A percentile compares a stretch with the other conserved stretches of the same genome.
Evolutionary conservation across 2,329 filamentous ascomycete species (phyloP).

Genomic region (Neonectria neomacrospora): DNA sequence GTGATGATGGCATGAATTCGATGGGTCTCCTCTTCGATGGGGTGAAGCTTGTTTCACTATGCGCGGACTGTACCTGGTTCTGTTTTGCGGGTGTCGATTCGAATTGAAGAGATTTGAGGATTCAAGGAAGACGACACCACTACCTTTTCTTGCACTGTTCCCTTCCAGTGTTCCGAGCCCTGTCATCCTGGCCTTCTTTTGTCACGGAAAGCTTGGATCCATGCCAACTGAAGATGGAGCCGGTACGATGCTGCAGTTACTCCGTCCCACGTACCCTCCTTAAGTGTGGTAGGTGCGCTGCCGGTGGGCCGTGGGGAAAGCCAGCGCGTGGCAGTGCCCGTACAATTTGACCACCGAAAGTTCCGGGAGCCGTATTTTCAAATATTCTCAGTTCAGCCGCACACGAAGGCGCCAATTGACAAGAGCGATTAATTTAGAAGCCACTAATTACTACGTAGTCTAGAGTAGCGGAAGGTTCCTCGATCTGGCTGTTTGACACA

Average conservation of each 20-base stretch:
- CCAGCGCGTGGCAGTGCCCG: neutral
- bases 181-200: neutral
- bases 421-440: neutral
- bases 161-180: neutral
- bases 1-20: neutral
- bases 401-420: neutral
- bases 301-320: constrained; percentile 5
- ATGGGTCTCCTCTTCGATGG: neutral
- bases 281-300: constrained; percentile 27
- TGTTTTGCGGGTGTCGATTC: constrained; percentile 4
- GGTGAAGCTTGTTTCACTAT: constrained; percentile 7
- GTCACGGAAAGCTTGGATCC: constrained; percentile 21
- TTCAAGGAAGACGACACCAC: neutral
- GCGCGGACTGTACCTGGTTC: neutral
- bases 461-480: too few relatives aligned
- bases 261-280: neutral
- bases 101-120: neutral
- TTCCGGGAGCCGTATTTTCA: neutral
- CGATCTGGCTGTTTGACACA: neutral
- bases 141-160: neutral
- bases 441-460: neutral
- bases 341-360: neutral
- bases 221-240: constrained; percentile 20
- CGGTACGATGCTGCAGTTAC: constrained; percentile 11
- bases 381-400: neutral